Conservation (phyloP, 768 basidiomycete species). For the Mycena pura region DNA sequence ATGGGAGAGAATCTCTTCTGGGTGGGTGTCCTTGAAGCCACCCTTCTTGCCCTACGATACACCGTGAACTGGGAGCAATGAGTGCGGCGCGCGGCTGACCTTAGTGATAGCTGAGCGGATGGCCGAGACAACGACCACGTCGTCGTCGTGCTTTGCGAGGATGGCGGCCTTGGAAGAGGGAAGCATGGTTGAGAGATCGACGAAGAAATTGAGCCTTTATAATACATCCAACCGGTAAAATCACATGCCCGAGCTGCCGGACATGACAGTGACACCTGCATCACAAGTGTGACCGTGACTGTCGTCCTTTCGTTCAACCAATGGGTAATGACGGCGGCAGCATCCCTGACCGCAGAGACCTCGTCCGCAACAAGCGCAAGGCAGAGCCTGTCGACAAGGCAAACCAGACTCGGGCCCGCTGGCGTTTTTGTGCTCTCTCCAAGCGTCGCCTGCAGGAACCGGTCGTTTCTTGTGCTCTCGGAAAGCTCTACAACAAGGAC, state of each 20-base stretch:
- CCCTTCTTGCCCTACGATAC: slow-evolving; percentile 74
- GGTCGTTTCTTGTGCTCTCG: slow-evolving; percentile 88
- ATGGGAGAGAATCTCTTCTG: slow-evolving; percentile 81
- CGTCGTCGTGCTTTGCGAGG: slow-evolving; percentile 77
- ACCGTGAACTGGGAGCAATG: slow-evolving; percentile 5
- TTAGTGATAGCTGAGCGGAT: slow-evolving; percentile 93
- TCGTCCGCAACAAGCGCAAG: slow-evolving; percentile 78
- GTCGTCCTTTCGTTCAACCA: neutral
- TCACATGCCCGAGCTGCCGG: neutral
- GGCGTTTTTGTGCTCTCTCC: slow-evolving; percentile 94
- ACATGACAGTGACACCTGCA: too few species aligned
- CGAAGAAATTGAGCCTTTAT: neutral
- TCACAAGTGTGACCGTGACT: neutral
- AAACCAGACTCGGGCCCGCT: slow-evolving; percentile 85
- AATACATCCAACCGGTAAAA: neutral
- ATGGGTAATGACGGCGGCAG: slow-evolving; percentile 94
- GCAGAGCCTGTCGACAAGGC: slow-evolving; percentile 91
- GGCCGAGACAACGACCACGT: slow-evolving; percentile 90
- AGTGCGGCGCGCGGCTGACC: slow-evolving; percentile 46
- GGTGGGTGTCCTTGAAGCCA: slow-evolving; percentile 89
- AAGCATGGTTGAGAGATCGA: slow-evolving; percentile 41
- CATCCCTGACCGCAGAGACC: slow-evolving; percentile 83
- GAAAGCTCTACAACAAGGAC: slow-evolving; percentile 97
- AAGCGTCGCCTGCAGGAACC: slow-evolving; percentile 92
- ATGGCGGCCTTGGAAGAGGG: slow-evolving; percentile 61